These are phyloP conservation scores for Metarhizium brunneum DNA, from an alignment of 2,329 filamentous ascomycete genomes.

Conservation along the genomic window DNA sequence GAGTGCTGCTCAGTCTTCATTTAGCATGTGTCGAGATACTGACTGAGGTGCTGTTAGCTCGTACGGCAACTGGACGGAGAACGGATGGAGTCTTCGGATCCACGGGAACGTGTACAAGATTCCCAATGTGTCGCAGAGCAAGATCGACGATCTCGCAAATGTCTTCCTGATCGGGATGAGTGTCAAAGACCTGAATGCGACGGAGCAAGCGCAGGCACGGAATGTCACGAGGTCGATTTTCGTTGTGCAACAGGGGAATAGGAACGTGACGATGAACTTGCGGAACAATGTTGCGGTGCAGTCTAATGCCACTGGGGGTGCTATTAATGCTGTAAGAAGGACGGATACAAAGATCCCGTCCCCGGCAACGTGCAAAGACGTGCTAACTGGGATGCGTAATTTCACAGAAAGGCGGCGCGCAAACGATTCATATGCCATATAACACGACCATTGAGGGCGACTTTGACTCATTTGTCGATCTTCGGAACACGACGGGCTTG, in stretches of 20 bases:
- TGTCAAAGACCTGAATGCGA: constrained; percentile 47
- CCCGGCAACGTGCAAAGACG: no score
- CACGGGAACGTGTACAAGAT: constrained; percentile 78
- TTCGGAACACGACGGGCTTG: constrained; percentile 47
- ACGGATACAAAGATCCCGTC: background rate
- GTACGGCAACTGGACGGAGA: constrained; percentile 70
- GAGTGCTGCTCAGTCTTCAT: constrained; percentile 12
- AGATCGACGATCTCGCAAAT: constrained; percentile 60
- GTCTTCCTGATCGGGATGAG: constrained; percentile 58
- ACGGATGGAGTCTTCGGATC: constrained; percentile 67
- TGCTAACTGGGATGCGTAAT: background rate
- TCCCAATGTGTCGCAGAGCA: constrained; percentile 55
- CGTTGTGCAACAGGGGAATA: constrained; percentile 60
- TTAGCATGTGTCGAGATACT: background rate
- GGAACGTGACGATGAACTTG: constrained; percentile 55
- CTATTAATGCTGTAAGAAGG: constrained; percentile 29
- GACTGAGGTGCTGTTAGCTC: constrained; percentile 23
- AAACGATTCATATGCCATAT: constrained; percentile 55
- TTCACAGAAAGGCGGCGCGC: constrained; percentile 42
- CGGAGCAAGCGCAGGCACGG: constrained; percentile 57
- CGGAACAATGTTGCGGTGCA: constrained; percentile 32
- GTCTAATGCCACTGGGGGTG: constrained; percentile 47
- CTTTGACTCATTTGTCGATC: constrained; percentile 61
- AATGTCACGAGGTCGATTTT: constrained; percentile 67
- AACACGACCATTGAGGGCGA: constrained; percentile 60